These are phyloP conservation scores for Starmerella ratchasimensis DNA, from an alignment of 805 yeast genomes.

Conservation along the genomic window DNA sequence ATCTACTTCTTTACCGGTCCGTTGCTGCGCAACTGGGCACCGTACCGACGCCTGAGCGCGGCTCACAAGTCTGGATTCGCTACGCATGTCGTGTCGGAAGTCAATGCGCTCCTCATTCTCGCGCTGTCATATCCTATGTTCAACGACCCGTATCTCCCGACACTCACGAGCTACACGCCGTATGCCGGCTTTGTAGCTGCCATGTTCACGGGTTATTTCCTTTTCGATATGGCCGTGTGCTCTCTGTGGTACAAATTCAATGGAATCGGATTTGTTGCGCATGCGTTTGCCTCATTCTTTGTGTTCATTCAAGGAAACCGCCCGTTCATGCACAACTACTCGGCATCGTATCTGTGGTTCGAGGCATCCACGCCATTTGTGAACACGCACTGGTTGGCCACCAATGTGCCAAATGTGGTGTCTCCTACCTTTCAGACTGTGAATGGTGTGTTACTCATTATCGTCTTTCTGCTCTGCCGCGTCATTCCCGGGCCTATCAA, in stretches of 20 bases:
- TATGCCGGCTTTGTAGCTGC: constrained; percentile 62
- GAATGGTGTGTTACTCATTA: constrained; percentile 61
- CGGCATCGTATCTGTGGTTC: constrained; percentile 68
- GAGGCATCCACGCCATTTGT: constrained; percentile 92
- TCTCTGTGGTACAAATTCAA: constrained; percentile 45
- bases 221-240: constrained; percentile 78
- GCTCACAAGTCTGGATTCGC: constrained; percentile 75
- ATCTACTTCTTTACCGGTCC: constrained; percentile 45
- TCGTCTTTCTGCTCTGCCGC: constrained; percentile 61
- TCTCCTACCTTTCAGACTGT: constrained; percentile 39
- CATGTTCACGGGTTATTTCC: constrained; percentile 67
- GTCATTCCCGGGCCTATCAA: constrained; percentile 81
- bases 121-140: constrained; percentile 50
- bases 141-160: constrained; percentile 41
- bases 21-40: constrained; percentile 31
- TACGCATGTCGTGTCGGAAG: constrained; percentile 76
- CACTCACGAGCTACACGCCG: constrained; percentile 55
- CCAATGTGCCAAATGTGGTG: constrained; percentile 59
- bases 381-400: constrained; percentile 81
- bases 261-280: constrained; percentile 70
- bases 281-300: constrained; percentile 67
- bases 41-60: constrained; percentile 34
- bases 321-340: constrained; percentile 70
- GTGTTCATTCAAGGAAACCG: constrained; percentile 51
- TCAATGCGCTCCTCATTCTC: constrained; percentile 61